Evolutionary conservation across 2,329 filamentous ascomycete species (phyloP).

Genomic region (Ophiobolus disseminans): DNA sequence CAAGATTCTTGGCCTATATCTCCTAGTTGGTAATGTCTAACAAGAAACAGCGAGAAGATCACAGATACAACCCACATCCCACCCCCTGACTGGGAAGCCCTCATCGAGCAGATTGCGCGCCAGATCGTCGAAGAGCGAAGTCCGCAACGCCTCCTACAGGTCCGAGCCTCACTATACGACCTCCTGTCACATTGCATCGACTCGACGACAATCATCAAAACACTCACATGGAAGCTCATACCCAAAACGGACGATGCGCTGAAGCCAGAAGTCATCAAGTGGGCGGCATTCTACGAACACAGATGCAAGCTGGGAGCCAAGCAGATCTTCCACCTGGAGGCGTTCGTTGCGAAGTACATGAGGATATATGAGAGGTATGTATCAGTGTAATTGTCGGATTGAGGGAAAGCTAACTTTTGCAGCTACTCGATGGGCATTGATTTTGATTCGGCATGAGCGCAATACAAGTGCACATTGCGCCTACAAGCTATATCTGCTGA

Average conservation of each 20-base stretch:
- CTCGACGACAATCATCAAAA: slow-evolving; percentile 91
- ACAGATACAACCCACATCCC: slow-evolving; percentile 88
- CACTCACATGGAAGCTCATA: slow-evolving; percentile 91
- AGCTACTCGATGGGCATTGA: slow-evolving; percentile 74
- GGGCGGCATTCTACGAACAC: slow-evolving; percentile 98
- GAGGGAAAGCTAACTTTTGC: slow-evolving; percentile 4
- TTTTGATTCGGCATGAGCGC: slow-evolving; percentile 48
- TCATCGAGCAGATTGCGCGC: slow-evolving; percentile 87
- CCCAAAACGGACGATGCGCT: slow-evolving; percentile 84
- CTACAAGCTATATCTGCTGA: background rate
- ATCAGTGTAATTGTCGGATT: background rate
- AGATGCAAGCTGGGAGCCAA: slow-evolving; percentile 89
- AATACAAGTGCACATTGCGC: background rate
- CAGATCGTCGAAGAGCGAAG: slow-evolving; percentile 94
- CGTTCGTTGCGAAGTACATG: slow-evolving; percentile 99
- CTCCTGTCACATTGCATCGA: slow-evolving; percentile 97
- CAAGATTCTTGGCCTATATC: no score
- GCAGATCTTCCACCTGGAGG: slow-evolving; percentile 97
- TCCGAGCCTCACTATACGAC: slow-evolving; percentile 95
- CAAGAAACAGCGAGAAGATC: slow-evolving; percentile 76
- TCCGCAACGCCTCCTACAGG: slow-evolving; percentile 84
- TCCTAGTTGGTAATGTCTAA: background rate
- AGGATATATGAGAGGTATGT: slow-evolving; percentile 86
- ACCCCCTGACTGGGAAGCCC: slow-evolving; percentile 94
- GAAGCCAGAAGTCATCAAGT: slow-evolving; percentile 91